These are phyloP conservation scores for Clonostachys byssicola DNA, from an alignment of 2,329 filamentous ascomycete species.

Conservation along the genomic window DNA sequence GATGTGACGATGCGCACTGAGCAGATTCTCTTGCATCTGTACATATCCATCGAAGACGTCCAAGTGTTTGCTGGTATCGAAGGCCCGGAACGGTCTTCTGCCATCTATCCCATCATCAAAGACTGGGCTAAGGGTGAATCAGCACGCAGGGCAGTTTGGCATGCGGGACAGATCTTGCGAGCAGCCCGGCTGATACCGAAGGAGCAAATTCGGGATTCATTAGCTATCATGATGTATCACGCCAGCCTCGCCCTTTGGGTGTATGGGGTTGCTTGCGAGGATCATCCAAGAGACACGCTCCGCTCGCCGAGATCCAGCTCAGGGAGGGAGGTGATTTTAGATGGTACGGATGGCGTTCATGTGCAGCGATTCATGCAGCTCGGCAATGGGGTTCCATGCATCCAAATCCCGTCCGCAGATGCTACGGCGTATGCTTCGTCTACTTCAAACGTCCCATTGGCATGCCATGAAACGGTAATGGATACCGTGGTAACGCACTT, in stretches of 20 bases:
- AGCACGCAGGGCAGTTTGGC: slow-evolving; percentile 21
- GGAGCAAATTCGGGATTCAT: slow-evolving; percentile 11
- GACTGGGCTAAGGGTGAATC: slow-evolving; percentile 28
- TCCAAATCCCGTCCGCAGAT: no score
- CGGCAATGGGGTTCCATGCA: neutral
- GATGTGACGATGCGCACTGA: slow-evolving; percentile 25
- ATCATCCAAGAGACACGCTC: neutral
- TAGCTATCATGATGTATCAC: slow-evolving; percentile 18
- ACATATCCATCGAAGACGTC: slow-evolving; percentile 34
- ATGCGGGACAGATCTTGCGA: slow-evolving; percentile 18
- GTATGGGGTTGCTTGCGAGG: slow-evolving; percentile 1
- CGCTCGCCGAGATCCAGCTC: neutral
- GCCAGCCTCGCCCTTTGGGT: slow-evolving; percentile 19
- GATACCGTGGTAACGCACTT: slow-evolving; percentile 3
- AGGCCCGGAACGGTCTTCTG: slow-evolving; percentile 27
- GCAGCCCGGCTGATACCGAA: slow-evolving; percentile 7
- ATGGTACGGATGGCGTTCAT: neutral
- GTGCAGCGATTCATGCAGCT: slow-evolving; percentile 1
- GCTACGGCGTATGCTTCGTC: no score
- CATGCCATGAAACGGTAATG: neutral
- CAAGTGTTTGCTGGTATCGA: slow-evolving; percentile 37
- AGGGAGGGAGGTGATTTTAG: neutral
- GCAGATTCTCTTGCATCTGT: slow-evolving; percentile 24
- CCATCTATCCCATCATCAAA: slow-evolving; percentile 21
- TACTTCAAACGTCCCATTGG: neutral